A percentile compares a stretch with the other conserved stretches of the same genome.
Evolutionary conservation across 2,329 filamentous ascomycete genomes (phyloP).

Genomic region (Colletotrichum sp.): DNA sequence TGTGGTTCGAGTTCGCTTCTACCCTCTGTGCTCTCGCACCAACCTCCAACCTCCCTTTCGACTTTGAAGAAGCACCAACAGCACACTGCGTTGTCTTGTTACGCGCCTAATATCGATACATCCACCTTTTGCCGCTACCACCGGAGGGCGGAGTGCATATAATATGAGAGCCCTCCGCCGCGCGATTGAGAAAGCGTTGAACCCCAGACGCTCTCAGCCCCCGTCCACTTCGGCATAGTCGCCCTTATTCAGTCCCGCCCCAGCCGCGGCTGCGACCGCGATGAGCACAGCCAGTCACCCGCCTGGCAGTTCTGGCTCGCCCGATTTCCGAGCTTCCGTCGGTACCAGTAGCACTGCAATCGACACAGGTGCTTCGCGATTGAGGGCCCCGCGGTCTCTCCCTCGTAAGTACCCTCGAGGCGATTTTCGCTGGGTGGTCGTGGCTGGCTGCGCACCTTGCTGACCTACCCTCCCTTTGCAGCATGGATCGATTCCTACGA

Average conservation of each 20-base stretch:
- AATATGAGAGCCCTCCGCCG: slow-evolving; percentile 18
- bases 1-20: background rate
- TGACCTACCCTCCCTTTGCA: slow-evolving; percentile 26
- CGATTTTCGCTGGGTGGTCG: background rate
- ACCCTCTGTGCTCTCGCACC: background rate
- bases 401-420: slow-evolving; percentile 28
- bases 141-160: slow-evolving; percentile 12
- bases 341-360: slow-evolving; percentile 22
- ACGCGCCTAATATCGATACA: slow-evolving; percentile 5
- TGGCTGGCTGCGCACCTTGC: background rate
- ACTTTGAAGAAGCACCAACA: background rate
- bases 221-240: background rate
- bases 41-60: background rate
- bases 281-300: slow-evolving; percentile 20
- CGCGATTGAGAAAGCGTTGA: slow-evolving; percentile 14
- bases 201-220: slow-evolving; percentile 6
- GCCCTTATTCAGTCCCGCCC: background rate
- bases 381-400: slow-evolving; percentile 26
- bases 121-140: background rate
- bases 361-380: slow-evolving; percentile 14
- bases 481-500: slow-evolving; percentile 58
- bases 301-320: slow-evolving; percentile 22
- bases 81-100: background rate
- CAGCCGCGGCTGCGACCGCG: slow-evolving; percentile 9
- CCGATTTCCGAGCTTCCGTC: slow-evolving; percentile 19